phyloP scores from a whole-genome alignment of 2,329 filamentous ascomycete genomes.

The Colletotrichum abscissum region DNA sequence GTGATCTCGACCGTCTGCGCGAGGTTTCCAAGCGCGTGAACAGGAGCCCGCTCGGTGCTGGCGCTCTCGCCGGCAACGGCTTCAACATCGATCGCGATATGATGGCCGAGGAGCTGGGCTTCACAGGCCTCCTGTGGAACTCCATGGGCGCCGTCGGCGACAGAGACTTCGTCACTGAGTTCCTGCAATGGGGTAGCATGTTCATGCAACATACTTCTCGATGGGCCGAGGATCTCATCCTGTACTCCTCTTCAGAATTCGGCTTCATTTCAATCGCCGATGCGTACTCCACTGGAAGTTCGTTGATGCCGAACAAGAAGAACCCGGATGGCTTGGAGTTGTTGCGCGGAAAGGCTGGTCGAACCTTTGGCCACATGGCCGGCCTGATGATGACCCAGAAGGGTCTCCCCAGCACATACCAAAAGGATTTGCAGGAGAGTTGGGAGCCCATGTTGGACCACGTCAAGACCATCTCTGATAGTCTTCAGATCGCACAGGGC shows the following conservation, averaged over 20 bases:
- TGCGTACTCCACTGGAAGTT: slow-evolving; percentile 81
- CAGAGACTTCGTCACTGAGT: slow-evolving; percentile 85
- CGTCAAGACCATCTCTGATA: slow-evolving; percentile 84
- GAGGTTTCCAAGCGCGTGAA: slow-evolving; percentile 82
- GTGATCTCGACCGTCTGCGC: slow-evolving; percentile 81
- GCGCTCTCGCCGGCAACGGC: slow-evolving; percentile 83
- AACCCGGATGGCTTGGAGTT: slow-evolving; percentile 80
- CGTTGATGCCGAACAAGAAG: slow-evolving; percentile 87
- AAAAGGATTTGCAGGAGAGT: slow-evolving; percentile 92
- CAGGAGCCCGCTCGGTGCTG: slow-evolving; percentile 75
- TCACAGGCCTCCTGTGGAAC: slow-evolving; percentile 80
- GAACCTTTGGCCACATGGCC: slow-evolving; percentile 84
- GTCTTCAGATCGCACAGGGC: slow-evolving; percentile 84
- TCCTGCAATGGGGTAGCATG: slow-evolving; percentile 81
- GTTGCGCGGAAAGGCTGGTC: slow-evolving; percentile 79
- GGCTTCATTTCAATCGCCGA: slow-evolving; percentile 81
- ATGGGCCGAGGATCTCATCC: slow-evolving; percentile 88
- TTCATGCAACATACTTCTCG: slow-evolving; percentile 84
- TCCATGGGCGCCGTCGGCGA: slow-evolving; percentile 81
- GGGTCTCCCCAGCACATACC: slow-evolving; percentile 84
- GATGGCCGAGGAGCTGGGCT: slow-evolving; percentile 84
- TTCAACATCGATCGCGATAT: slow-evolving; percentile 84
- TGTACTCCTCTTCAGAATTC: slow-evolving; percentile 83
- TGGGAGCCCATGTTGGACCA: slow-evolving; percentile 88
- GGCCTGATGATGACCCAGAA: slow-evolving; percentile 80